phyloP scores from a whole-genome alignment of 1,139 yeast genomes.

The Zygosaccharomyces sapae region DNA sequence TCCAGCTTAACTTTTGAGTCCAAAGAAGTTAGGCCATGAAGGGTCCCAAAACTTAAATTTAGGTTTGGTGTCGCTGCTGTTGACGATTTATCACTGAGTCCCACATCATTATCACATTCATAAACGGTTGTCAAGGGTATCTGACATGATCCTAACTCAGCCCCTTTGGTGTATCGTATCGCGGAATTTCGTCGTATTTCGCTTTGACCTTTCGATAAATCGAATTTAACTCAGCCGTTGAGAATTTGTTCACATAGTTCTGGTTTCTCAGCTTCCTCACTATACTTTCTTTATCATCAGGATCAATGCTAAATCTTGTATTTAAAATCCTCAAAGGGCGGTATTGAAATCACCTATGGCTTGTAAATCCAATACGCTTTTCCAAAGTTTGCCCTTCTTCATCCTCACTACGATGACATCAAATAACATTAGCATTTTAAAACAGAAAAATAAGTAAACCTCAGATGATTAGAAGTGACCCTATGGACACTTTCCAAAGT shows the following conservation, averaged over 20 bases:
- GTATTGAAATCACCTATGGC: slow-evolving; percentile 18
- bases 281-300: slow-evolving; percentile 16
- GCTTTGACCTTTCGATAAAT: slow-evolving; percentile 15
- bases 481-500: slow-evolving; percentile 24
- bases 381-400: slow-evolving; percentile 28
- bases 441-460: slow-evolving; percentile 33
- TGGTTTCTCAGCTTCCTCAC: slow-evolving; percentile 18
- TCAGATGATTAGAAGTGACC: slow-evolving; percentile 25
- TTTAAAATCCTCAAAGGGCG: slow-evolving; percentile 19
- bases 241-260: slow-evolving; percentile 16
- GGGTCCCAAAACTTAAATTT: slow-evolving; percentile 14
- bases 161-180: not conserved
- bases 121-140: not conserved
- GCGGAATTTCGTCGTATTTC: slow-evolving; percentile 1
- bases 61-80: slow-evolving; percentile 22
- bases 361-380: slow-evolving; percentile 22
- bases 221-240: slow-evolving; percentile 12
- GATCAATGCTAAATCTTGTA: slow-evolving; percentile 19
- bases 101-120: slow-evolving; percentile 6
- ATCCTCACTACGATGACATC: slow-evolving; percentile 30
- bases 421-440: slow-evolving; percentile 32
- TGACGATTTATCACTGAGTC: slow-evolving; percentile 20
- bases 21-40: not conserved
- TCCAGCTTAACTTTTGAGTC: not conserved
- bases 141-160: not conserved